Conservation (phyloP, 208 protist genomes). For the Acanthamoeba comandoni region DNA sequence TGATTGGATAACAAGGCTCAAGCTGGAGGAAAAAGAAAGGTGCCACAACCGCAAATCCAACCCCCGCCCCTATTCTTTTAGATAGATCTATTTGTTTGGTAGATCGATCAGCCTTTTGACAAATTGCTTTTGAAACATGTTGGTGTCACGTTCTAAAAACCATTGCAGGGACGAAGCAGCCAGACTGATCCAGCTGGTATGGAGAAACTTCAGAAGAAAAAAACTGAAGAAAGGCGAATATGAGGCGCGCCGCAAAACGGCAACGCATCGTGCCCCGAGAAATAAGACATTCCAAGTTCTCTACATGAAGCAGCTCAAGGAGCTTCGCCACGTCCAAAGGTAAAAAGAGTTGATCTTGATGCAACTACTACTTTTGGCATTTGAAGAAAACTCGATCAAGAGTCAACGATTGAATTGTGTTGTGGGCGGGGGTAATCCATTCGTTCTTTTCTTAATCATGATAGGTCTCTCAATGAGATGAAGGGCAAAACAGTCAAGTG, state of each 20-base stretch:
- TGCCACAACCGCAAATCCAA: background rate
- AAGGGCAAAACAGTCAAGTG: no score
- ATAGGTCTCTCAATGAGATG: no score
- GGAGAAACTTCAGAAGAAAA: background rate
- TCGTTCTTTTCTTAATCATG: no score
- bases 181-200: slow-evolving; percentile 31
- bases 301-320: slow-evolving; percentile 24
- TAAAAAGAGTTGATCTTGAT: background rate
- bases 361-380: no score
- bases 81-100: background rate
- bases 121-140: background rate
- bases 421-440: no score
- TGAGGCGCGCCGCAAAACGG: background rate
- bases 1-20: slow-evolving; percentile 23
- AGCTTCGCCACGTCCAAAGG: background rate
- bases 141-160: background rate
- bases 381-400: no score
- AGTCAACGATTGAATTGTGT: no score
- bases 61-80: background rate
- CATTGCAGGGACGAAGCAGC: slow-evolving; percentile 9
- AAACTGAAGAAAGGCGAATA: slow-evolving; percentile 3
- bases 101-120: no score
- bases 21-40: slow-evolving; percentile 7
- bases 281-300: slow-evolving; percentile 11
- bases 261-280: background rate